Evolutionary conservation across 2,329 filamentous ascomycete species (phyloP).

Genomic region (Ophiostoma ulmi): DNA sequence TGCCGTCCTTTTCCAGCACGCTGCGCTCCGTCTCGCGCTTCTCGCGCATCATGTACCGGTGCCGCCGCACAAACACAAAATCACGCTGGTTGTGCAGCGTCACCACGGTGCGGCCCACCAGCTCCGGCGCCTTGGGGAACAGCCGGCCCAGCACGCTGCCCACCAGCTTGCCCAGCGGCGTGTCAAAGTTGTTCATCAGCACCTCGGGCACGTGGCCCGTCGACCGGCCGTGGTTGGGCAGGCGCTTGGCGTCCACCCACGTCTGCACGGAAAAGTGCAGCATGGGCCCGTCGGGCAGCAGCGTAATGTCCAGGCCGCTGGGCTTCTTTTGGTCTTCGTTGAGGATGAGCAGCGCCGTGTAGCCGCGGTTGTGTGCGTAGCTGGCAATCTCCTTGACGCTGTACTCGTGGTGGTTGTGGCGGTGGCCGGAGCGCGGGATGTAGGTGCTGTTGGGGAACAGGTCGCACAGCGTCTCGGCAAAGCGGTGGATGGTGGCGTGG

Average conservation of each 20-base stretch:
- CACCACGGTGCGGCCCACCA: constrained; percentile 81
- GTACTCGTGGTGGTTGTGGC: constrained; percentile 76
- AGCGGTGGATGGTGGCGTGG: constrained; percentile 79
- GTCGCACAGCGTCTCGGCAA: constrained; percentile 70
- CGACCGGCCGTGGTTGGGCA: constrained; percentile 82
- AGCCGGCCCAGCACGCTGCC: constrained; percentile 77
- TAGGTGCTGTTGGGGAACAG: constrained; percentile 86
- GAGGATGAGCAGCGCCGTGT: constrained; percentile 76
- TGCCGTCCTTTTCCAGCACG: constrained; percentile 74
- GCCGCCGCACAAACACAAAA: constrained; percentile 87
- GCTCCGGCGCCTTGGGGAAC: constrained; percentile 66
- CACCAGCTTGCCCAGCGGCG: constrained; percentile 80
- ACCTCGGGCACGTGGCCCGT: constrained; percentile 89
- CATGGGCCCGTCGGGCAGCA: constrained; percentile 78
- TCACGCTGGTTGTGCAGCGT: constrained; percentile 94
- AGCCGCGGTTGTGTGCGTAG: constrained; percentile 76
- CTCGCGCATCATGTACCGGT: constrained; percentile 89
- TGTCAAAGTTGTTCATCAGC: constrained; percentile 90
- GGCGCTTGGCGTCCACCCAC: constrained; percentile 80
- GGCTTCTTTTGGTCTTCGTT: constrained; percentile 87
- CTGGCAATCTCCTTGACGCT: constrained; percentile 83
- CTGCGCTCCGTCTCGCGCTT: constrained; percentile 83
- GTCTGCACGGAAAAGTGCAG: constrained; percentile 90
- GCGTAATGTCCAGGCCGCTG: constrained; percentile 74
- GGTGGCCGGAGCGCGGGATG: constrained; percentile 77